A percentile compares a stretch with the other conserved stretches of the same genome.
phyloP scores from a whole-genome alignment of 148 eudicot genomes.

The Amaranthus cruentus region DNA sequence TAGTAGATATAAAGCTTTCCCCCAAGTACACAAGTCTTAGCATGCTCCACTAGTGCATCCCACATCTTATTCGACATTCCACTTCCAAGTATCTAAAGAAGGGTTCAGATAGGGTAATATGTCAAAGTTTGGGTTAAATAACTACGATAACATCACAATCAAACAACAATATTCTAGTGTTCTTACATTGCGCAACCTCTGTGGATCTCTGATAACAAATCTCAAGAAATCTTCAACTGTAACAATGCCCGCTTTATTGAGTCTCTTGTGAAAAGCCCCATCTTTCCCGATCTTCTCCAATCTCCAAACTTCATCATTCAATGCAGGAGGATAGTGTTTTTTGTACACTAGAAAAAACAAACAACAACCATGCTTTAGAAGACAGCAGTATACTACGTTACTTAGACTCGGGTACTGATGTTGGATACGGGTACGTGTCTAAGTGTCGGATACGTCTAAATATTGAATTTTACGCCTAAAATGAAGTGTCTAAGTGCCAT shows the following conservation, averaged over 20 bases:
- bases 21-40: constrained; percentile 85
- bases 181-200: constrained; percentile 70
- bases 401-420: too few relatives aligned
- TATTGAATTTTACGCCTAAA: too few relatives aligned
- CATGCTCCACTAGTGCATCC: constrained; percentile 84
- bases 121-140: background rate
- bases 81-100: constrained; percentile 76
- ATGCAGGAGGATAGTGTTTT: constrained; percentile 93
- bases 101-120: background rate
- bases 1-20: constrained; percentile 78
- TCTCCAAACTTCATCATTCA: constrained; percentile 88
- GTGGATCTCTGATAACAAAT: constrained; percentile 66
- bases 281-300: constrained; percentile 95
- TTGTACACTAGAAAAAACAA: constrained; percentile 60
- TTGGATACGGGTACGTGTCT: too few relatives aligned
- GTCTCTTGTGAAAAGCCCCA: constrained; percentile 87
- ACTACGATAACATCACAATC: background rate
- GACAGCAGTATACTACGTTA: too few relatives aligned
- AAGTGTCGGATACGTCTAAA: too few relatives aligned
- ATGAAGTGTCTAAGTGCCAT: too few relatives aligned
- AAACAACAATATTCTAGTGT: background rate
- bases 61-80: constrained; percentile 99
- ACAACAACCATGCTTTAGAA: background rate
- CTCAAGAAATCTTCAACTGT: constrained; percentile 84
- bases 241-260: constrained; percentile 63